phyloP scores from a whole-genome alignment of 2,329 filamentous ascomycete species.

The Rhynchosporium agropyri region DNA sequence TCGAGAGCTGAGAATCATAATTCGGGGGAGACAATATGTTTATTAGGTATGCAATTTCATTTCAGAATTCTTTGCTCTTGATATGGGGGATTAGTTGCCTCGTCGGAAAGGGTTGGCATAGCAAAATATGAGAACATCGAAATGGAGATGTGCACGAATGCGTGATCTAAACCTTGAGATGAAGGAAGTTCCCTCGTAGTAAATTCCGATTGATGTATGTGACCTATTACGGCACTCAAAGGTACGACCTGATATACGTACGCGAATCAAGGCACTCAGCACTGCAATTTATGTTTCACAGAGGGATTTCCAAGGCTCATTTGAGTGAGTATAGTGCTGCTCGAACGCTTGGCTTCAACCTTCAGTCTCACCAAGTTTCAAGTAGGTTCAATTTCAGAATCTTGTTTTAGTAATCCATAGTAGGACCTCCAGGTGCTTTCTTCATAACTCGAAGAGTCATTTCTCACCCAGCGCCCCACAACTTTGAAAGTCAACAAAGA shows the following conservation, averaged over 20 bases:
- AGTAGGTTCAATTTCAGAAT: too few relatives aligned
- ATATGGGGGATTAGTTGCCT: conserved; percentile 5
- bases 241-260: background rate
- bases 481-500: background rate
- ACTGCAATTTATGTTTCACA: background rate
- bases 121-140: conserved; percentile 8
- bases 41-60: conserved; percentile 3
- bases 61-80: conserved; percentile 12
- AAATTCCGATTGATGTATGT: background rate
- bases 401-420: too few relatives aligned
- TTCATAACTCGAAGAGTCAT: too few relatives aligned
- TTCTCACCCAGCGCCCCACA: too few relatives aligned
- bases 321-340: too few relatives aligned
- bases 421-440: too few relatives aligned
- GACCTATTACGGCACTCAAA: background rate
- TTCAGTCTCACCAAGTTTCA: too few relatives aligned
- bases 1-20: conserved; percentile 12
- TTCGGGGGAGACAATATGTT: conserved; percentile 8
- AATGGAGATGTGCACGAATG: conserved; percentile 4
- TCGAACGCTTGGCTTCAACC: too few relatives aligned
- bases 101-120: conserved; percentile 5
- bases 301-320: too few relatives aligned
- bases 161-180: background rate
- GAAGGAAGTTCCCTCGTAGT: background rate
- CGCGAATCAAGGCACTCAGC: background rate